Evolutionary conservation across 2,329 filamentous ascomycete genomes (phyloP).

Genomic region (Sclerotinia borealis): DNA sequence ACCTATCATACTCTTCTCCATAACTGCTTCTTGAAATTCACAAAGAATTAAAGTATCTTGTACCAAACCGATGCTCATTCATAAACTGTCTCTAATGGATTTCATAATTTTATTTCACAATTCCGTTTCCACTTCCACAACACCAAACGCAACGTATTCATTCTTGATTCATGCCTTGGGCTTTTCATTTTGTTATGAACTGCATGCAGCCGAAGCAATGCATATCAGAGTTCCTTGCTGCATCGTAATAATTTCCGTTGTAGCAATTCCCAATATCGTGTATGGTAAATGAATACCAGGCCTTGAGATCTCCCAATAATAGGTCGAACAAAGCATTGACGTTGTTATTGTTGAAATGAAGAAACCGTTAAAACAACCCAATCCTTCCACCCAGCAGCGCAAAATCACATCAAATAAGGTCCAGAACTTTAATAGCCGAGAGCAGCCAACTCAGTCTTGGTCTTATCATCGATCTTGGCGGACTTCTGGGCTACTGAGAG

Average conservation of each 20-base stretch:
- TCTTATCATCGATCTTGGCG: constrained; percentile 80
- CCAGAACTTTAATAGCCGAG: constrained; percentile 73
- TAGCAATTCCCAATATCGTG: constrained; percentile 29
- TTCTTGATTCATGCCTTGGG: constrained; percentile 26
- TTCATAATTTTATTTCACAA: constrained; percentile 8
- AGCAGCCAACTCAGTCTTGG: constrained; percentile 78
- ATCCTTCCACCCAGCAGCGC: constrained; percentile 14
- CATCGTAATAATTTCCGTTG: constrained; percentile 28
- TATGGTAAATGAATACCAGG: constrained; percentile 21
- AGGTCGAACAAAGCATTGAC: constrained; percentile 33
- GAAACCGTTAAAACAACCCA: constrained; percentile 25
- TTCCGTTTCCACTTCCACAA: constrained; percentile 8
- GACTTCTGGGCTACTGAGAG: constrained; percentile 89
- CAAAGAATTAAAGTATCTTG: constrained; percentile 8
- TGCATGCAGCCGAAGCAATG: constrained; percentile 32
- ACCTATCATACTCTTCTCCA: neutral
- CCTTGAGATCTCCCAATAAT: constrained; percentile 28
- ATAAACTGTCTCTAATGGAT: constrained; percentile 5
- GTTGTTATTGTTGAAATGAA: constrained; percentile 23
- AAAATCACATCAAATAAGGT: constrained; percentile 25
- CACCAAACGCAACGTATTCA: constrained; percentile 14
- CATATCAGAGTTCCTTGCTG: constrained; percentile 29
- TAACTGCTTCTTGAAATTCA: constrained; percentile 2
- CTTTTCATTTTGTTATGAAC: constrained; percentile 31
- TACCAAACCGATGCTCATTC: constrained; percentile 8